Conservation (phyloP, 208 protist genomes). For the Leishmania arabica region DNA sequence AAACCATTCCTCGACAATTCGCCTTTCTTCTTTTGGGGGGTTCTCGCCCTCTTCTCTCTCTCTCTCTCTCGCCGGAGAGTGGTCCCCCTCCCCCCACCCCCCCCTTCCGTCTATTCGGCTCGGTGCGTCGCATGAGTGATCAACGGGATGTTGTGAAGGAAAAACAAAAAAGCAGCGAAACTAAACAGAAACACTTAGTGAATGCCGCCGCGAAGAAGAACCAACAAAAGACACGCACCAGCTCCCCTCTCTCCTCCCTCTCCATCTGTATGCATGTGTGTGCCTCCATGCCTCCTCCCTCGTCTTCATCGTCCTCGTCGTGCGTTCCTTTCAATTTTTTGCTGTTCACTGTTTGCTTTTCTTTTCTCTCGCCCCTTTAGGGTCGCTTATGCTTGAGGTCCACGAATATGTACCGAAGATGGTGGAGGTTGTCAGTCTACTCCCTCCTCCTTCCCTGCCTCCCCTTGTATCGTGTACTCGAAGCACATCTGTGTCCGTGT, state of each 20-base stretch:
- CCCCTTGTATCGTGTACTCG: not conserved
- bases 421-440: not conserved
- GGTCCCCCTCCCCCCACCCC: not conserved
- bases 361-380: not conserved
- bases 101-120: conserved; percentile 13
- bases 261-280: not conserved
- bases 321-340: not conserved
- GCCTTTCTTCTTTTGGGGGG: too few species aligned
- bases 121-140: conserved; percentile 10
- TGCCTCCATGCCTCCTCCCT: not conserved
- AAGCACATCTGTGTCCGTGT: not conserved
- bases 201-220: not conserved
- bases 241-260: too few species aligned
- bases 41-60: not conserved
- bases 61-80: not conserved
- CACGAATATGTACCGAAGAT: conserved; percentile 13
- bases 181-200: not conserved
- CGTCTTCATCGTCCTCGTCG: not conserved
- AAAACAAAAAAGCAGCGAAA: not conserved
- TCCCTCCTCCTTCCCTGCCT: not conserved
- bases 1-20: not conserved
- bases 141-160: not conserved
- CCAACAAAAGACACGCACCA: not conserved
- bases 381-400: conserved; percentile 9
- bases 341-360: not conserved